phyloP scores from a whole-genome alignment of 768 basidiomycete species.

The Lyophyllum decastes region DNA sequence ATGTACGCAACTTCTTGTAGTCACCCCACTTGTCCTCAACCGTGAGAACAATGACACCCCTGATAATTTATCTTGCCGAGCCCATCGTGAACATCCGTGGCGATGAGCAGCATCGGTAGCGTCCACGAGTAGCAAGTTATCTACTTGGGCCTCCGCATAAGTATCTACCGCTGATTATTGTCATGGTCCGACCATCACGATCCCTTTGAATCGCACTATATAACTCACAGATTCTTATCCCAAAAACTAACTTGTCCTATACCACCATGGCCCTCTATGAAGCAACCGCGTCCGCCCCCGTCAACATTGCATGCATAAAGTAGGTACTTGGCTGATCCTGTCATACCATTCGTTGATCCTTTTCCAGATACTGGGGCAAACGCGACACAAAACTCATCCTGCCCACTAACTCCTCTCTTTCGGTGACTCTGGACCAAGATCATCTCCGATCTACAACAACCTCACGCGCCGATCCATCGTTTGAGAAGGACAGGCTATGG shows the following conservation, averaged over 20 bases:
- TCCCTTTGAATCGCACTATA: constrained; percentile 8
- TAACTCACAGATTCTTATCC: constrained; percentile 12
- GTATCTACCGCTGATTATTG: constrained; percentile 12
- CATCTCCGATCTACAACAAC: constrained; percentile 94
- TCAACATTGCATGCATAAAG: constrained; percentile 99
- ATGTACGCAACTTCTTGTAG: too few species aligned
- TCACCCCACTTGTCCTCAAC: not conserved
- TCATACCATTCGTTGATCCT: constrained; percentile 5
- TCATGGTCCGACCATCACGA: constrained; percentile 2
- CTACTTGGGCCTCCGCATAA: constrained; percentile 3
- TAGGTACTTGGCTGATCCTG: constrained; percentile 31
- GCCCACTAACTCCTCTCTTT: constrained; percentile 98
- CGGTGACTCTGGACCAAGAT: constrained; percentile 95
- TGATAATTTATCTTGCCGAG: not conserved
- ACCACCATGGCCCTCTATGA: constrained; percentile 64
- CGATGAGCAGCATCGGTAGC: not conserved
- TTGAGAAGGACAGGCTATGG: constrained; percentile 84
- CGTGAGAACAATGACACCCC: not conserved
- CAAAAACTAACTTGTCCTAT: constrained; percentile 15
- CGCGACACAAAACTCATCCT: constrained; percentile 93
- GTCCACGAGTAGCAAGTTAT: not conserved
- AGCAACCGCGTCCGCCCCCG: constrained; percentile 90
- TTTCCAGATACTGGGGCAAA: constrained; percentile 96
- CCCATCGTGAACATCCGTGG: not conserved
- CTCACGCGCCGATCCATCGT: constrained; percentile 78